These are phyloP conservation scores for Penicillium decumbens DNA, from an alignment of 2,329 filamentous ascomycete genomes.

Conservation along the genomic window DNA sequence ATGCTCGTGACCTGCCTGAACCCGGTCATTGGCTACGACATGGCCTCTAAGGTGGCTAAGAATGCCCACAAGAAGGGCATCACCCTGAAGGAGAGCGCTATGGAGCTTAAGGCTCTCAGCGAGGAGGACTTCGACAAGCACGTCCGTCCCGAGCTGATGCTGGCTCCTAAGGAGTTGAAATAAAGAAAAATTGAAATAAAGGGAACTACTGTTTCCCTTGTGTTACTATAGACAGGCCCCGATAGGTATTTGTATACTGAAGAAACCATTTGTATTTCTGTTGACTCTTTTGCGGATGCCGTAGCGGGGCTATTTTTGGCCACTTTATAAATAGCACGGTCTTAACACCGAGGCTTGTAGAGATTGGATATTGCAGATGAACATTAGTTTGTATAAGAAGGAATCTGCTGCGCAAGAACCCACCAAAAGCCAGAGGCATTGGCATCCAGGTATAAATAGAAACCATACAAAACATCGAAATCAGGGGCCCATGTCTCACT, in stretches of 20 bases:
- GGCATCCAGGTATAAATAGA: conserved; percentile 13
- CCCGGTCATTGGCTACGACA: conserved; percentile 95
- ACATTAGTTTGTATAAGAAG: not conserved
- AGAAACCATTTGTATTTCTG: conserved; percentile 12
- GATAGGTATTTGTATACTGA: conserved; percentile 23
- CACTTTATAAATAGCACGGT: conserved; percentile 9
- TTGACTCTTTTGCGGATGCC: not conserved
- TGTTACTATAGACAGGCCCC: conserved; percentile 19
- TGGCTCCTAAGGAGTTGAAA: conserved; percentile 70
- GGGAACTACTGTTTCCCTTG: conserved; percentile 10
- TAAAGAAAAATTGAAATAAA: conserved; percentile 45
- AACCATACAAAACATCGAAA: not conserved
- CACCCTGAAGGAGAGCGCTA: conserved; percentile 86
- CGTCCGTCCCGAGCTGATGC: conserved; percentile 92
- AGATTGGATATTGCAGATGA: not conserved
- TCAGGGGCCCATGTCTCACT: conserved; percentile 16
- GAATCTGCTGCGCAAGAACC: not conserved
- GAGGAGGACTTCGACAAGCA: conserved; percentile 85
- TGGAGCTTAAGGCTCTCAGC: conserved; percentile 86
- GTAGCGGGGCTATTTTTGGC: conserved; percentile 1
- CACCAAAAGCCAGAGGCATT: not conserved
- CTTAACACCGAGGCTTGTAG: not conserved
- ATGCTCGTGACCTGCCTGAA: conserved; percentile 99
- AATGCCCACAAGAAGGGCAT: conserved; percentile 98
- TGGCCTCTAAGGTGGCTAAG: conserved; percentile 95